phyloP scores from a whole-genome alignment of 2,329 filamentous ascomycete species.

The Grosmannia penicillata region DNA sequence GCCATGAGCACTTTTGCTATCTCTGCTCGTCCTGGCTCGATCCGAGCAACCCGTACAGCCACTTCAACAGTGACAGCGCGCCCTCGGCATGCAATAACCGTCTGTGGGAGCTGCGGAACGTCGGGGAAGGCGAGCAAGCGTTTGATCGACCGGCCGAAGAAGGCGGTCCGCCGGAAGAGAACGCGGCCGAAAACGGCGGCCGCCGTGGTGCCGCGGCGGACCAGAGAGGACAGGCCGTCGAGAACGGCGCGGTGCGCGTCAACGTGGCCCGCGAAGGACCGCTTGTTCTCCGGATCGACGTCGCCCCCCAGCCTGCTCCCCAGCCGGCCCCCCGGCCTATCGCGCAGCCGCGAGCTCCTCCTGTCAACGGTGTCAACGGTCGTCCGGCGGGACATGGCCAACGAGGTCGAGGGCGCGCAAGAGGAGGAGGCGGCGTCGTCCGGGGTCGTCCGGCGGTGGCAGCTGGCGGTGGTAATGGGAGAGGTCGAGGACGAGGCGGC shows the following conservation, averaged over 20 bases:
- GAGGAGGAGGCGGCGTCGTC: not conserved
- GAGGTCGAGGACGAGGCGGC: not conserved
- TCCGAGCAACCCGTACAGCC: slow-evolving; percentile 66
- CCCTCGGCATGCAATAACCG: slow-evolving; percentile 63
- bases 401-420: slow-evolving; percentile 1
- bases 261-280: slow-evolving; percentile 40
- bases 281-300: slow-evolving; percentile 37
- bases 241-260: slow-evolving; percentile 21
- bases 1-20: slow-evolving; percentile 88
- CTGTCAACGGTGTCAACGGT: not conserved
- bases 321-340: not conserved
- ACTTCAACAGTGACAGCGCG: slow-evolving; percentile 58
- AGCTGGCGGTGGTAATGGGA: not conserved
- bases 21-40: slow-evolving; percentile 80
- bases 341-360: not conserved
- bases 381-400: not conserved
- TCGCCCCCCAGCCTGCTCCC: not conserved
- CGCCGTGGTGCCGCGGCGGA: slow-evolving; percentile 4
- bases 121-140: slow-evolving; percentile 20
- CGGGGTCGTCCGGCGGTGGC: not conserved
- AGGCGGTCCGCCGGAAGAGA: too few relatives aligned
- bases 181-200: not conserved
- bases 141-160: too few relatives aligned
- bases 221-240: slow-evolving; percentile 11
- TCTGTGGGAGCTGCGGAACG: slow-evolving; percentile 64